phyloP scores from a whole-genome alignment of 2,329 filamentous ascomycete genomes.

The Apiospora marii region DNA sequence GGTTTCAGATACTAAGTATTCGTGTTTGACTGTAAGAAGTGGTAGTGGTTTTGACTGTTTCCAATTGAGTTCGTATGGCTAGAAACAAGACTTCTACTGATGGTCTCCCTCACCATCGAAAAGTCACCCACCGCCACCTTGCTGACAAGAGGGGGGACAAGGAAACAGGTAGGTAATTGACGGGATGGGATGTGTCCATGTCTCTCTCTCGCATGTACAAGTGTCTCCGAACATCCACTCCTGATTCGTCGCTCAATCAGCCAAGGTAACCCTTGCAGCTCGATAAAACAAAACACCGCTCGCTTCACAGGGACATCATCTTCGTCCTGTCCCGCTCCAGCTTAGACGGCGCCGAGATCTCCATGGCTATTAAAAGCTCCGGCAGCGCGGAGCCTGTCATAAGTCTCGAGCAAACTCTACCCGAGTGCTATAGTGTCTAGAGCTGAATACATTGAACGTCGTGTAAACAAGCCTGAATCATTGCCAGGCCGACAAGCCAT shows the following conservation, averaged over 20 bases:
- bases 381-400: conserved; percentile 17
- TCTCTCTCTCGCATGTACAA: conserved; percentile 3
- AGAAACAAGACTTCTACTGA: background rate
- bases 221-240: conserved; percentile 6
- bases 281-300: background rate
- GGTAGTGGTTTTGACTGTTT: background rate
- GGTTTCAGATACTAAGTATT: background rate
- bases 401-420: conserved; percentile 16
- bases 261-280: background rate
- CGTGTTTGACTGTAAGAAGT: background rate
- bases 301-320: background rate
- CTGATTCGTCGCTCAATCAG: conserved; percentile 4
- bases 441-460: conserved; percentile 25
- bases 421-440: conserved; percentile 13
- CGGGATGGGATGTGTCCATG: background rate
- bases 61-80: background rate
- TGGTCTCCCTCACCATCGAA: background rate
- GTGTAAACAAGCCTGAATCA: conserved; percentile 22
- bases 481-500: conserved; percentile 23
- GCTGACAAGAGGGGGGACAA: conserved; percentile 5
- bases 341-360: background rate
- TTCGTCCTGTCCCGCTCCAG: background rate
- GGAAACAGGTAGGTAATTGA: background rate
- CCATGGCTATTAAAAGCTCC: conserved; percentile 21
- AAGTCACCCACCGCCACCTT: conserved; percentile 1